Base-by-base conservation (phyloP, 768 basidiomycete species). In the Hygrocybe coccinea region DNA sequence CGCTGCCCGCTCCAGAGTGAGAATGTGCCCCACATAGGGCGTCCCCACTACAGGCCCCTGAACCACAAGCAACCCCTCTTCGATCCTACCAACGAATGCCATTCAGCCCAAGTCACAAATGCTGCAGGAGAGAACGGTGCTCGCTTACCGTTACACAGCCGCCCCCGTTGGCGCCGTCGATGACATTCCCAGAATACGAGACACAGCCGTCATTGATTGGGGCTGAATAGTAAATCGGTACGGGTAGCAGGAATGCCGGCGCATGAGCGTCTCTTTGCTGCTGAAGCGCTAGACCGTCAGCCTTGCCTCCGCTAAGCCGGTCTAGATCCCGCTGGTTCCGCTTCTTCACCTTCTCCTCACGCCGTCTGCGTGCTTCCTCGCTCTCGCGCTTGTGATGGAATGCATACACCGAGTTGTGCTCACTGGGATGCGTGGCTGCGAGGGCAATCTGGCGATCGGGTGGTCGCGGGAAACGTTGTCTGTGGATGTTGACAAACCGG, bases 381-480 rank as follows among this genome's bases (percentile, higher is more conserved):
- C 55, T 58, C 10, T 52, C 36, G 2, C 52, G 56, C 54, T 66
- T 62, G 19, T 62, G 67, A n/a, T 69, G 65, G 24, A 69, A 69
- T 1, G 68, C 65, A 54, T 76, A 67, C 3, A 80, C 68, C 0
- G 76, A 69, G 56, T 79, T 79, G 60, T 84, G 82, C 44, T 80
- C 71, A 59, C 80, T 81, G 1, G 83, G 77, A 59, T 84, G 82
- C 1, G 83, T 83, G 1, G 76, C 79, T 0, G 73, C 71, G 52
- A 77, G 71, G 21, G 75, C 68, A 37, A 76, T 74, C 12, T 62
- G 57, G 19, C 65, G 69, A 17, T 69, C 57, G 4, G 68, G 65
- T 0, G 72, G 69, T 1, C 69, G 57, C 38, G 77, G 71, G 46
- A 70, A 60, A 52, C 70, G 55, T 56, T 45, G 29, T 49, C 53